Percentiles rank a stretch among this genome's conserved stretches.
Conservation (phyloP, 805 yeast genomes). For the Zygoascus biomembranicola region DNA sequence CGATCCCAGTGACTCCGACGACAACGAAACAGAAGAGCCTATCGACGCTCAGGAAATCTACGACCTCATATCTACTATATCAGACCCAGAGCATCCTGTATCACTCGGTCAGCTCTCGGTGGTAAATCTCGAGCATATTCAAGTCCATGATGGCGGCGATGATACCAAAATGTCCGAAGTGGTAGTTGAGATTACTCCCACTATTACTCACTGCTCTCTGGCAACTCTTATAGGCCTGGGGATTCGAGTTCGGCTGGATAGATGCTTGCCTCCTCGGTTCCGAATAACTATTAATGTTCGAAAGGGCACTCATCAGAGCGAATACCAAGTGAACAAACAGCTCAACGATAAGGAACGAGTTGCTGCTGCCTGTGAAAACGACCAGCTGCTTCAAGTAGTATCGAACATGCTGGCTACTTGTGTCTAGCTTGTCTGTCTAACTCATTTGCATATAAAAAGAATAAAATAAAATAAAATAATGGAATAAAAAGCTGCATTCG, state of each 20-base stretch:
- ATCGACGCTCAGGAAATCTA: constrained; percentile 87
- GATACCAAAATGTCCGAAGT: constrained; percentile 59
- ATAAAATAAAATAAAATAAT: too few relatives aligned
- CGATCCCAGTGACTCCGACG: constrained; percentile 12
- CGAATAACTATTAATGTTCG: constrained; percentile 72
- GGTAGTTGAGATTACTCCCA: constrained; percentile 82
- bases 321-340: constrained; percentile 91
- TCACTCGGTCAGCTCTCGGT: constrained; percentile 92
- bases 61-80: constrained; percentile 68
- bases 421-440: constrained; percentile 1
- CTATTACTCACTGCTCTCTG: constrained; percentile 93
- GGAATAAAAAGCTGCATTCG: too few relatives aligned
- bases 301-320: constrained; percentile 93
- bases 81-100: constrained; percentile 97
- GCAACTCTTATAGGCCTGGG: constrained; percentile 96
- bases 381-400: constrained; percentile 81
- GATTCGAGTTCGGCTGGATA: constrained; percentile 79
- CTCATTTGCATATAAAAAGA: neutral
- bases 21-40: constrained; percentile 37
- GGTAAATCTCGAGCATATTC: constrained; percentile 75
- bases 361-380: constrained; percentile 97
- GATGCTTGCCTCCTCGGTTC: constrained; percentile 79
- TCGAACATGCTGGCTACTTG: constrained; percentile 89
- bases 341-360: constrained; percentile 95
- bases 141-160: constrained; percentile 52